Percentiles rank a stretch among this genome's conserved stretches.
Conservation (phyloP, 2,329 filamentous ascomycete genomes). For the Aureobasidium namibiae region DNA sequence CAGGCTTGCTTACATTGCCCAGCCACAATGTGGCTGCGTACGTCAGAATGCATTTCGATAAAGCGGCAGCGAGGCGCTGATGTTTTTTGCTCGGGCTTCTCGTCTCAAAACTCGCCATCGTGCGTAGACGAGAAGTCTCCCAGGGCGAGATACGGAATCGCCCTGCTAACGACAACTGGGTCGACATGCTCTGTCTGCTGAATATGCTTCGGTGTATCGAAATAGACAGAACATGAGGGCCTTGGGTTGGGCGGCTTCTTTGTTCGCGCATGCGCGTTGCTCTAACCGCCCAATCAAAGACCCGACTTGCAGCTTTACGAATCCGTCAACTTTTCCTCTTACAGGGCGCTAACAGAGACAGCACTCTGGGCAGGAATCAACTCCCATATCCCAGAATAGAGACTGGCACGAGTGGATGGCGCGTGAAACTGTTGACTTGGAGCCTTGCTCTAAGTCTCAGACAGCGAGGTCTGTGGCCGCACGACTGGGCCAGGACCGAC, state of each 20-base stretch:
- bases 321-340: conserved; percentile 5
- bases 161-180: conserved; percentile 9
- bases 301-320: conserved; percentile 5
- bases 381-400: conserved; percentile 32
- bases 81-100: conserved; percentile 9
- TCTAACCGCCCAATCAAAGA: conserved; percentile 9
- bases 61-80: conserved; percentile 4
- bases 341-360: conserved; percentile 23
- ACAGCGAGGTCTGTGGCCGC: conserved; percentile 21
- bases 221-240: conserved; percentile 4
- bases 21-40: conserved; percentile 2
- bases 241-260: conserved; percentile 7
- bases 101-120: conserved; percentile 8
- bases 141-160: conserved; percentile 13
- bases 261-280: conserved; percentile 9
- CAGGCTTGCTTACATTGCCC: neutral
- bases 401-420: conserved; percentile 33
- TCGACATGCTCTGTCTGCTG: neutral
- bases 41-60: conserved; percentile 5
- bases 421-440: conserved; percentile 32
- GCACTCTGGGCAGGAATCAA: conserved; percentile 26
- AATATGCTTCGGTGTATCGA: neutral
- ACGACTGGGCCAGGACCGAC: conserved; percentile 25
- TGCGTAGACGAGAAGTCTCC: conserved; percentile 2
- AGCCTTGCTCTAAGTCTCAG: conserved; percentile 28